A percentile compares a stretch with the other conserved stretches of the same genome.
Conservation (phyloP, 176 grass and related monocot species). For the Aegilops longissima region DNA sequence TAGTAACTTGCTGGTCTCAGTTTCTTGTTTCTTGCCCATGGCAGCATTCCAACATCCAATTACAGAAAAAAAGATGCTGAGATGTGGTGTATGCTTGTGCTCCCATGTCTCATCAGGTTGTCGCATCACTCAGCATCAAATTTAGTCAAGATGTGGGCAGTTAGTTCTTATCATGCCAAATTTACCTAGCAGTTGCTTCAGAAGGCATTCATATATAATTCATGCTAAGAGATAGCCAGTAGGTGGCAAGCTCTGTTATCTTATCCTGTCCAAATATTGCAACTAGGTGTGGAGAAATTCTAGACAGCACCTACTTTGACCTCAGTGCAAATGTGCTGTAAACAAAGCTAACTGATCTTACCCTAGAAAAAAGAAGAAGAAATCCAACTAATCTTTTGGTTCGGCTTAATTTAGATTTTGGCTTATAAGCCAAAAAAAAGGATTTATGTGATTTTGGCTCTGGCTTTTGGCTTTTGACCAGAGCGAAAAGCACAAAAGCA, state of each 20-base stretch:
- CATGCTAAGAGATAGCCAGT: neutral
- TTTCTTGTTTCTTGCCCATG: constrained; percentile 17
- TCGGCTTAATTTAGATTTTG: too few species aligned
- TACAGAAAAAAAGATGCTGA: constrained; percentile 24
- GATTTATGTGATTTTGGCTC: too few species aligned
- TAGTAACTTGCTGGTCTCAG: neutral
- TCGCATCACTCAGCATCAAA: neutral
- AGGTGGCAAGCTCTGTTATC: constrained; percentile 25
- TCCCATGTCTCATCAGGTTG: constrained; percentile 10
- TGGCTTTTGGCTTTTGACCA: too few species aligned
- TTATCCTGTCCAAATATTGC: constrained; percentile 32
- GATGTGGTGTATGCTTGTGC: constrained; percentile 26
- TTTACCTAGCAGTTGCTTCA: constrained; percentile 5
- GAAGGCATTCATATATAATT: constrained; percentile 16
- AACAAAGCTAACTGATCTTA: constrained; percentile 14
- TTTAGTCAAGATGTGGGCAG: constrained; percentile 23
- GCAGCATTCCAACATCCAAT: constrained; percentile 12
- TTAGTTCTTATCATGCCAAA: constrained; percentile 38
- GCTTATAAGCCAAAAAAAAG: too few species aligned
- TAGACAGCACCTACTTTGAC: constrained; percentile 16
- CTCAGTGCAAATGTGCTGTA: neutral
- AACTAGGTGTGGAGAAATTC: neutral
- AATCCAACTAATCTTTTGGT: too few species aligned
- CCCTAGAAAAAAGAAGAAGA: too few species aligned
- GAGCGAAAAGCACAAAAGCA: too few species aligned